Evolutionary conservation across 140 eudicot species (phyloP).

Genomic region (Stevia rebaudiana): DNA sequence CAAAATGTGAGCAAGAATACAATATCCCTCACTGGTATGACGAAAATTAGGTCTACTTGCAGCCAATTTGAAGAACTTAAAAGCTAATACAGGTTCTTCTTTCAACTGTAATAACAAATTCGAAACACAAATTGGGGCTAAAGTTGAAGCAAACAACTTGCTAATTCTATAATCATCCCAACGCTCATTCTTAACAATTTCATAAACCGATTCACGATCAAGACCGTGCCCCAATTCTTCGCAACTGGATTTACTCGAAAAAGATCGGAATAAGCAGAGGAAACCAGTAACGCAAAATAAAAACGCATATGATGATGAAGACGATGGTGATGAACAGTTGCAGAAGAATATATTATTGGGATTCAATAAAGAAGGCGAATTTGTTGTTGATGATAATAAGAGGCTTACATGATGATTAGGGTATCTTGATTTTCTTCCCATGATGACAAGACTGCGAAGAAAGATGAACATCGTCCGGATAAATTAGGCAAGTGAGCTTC

Average conservation of each 20-base stretch:
- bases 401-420: slow-evolving; percentile 34
- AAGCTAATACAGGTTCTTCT: slow-evolving; percentile 54
- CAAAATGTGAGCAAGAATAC: slow-evolving; percentile 70
- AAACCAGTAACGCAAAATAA: slow-evolving; percentile 39
- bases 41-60: slow-evolving; percentile 42
- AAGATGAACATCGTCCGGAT: slow-evolving; percentile 41
- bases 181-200: slow-evolving; percentile 46
- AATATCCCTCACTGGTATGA: slow-evolving; percentile 60
- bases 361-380: not conserved
- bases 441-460: slow-evolving; percentile 31
- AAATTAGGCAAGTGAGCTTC: slow-evolving; percentile 16
- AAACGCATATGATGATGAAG: slow-evolving; percentile 21
- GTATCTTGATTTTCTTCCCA: slow-evolving; percentile 34
- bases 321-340: slow-evolving; percentile 15
- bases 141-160: slow-evolving; percentile 40
- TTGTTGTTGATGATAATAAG: slow-evolving; percentile 14
- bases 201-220: slow-evolving; percentile 36
- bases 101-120: slow-evolving; percentile 45
- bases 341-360: slow-evolving; percentile 13
- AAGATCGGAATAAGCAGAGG: slow-evolving; percentile 39
- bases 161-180: slow-evolving; percentile 72
- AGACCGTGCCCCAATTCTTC: slow-evolving; percentile 26
- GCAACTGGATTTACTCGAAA: slow-evolving; percentile 25
- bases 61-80: slow-evolving; percentile 66
- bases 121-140: slow-evolving; percentile 57